Evolutionary conservation across 2,329 filamentous ascomycete species (phyloP).

Genomic region (Verticillium tricorpus): DNA sequence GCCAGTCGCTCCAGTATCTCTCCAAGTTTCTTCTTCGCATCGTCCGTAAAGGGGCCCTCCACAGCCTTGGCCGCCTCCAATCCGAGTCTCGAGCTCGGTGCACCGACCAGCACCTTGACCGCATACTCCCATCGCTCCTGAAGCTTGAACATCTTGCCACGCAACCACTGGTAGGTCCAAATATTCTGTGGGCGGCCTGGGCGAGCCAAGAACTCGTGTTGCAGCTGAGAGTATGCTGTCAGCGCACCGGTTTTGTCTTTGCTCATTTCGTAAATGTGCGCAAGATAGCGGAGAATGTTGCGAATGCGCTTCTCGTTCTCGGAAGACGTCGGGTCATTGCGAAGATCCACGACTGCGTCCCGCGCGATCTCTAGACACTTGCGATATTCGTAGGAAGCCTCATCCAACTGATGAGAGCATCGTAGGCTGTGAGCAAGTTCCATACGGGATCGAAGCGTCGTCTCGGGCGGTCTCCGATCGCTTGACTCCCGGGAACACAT

Average conservation of each 20-base stretch:
- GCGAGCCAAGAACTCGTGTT: slow-evolving; percentile 9
- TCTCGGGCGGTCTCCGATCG: slow-evolving; percentile 8
- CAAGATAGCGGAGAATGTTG: slow-evolving; percentile 12
- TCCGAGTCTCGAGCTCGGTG: slow-evolving; percentile 8
- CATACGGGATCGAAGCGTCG: slow-evolving; percentile 9
- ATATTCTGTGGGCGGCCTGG: slow-evolving; percentile 9
- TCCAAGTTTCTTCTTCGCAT: background rate
- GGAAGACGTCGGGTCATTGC: background rate
- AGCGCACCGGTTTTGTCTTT: slow-evolving; percentile 7
- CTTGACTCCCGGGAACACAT: slow-evolving; percentile 10
- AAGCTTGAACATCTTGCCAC: slow-evolving; percentile 13
- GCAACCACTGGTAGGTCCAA: slow-evolving; percentile 10
- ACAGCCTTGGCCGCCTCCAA: background rate
- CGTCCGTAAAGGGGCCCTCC: background rate
- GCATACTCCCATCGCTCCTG: slow-evolving; percentile 11
- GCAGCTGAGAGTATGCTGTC: slow-evolving; percentile 12
- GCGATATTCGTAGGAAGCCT: slow-evolving; percentile 13
- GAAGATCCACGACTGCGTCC: slow-evolving; percentile 5
- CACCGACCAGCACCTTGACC: slow-evolving; percentile 9
- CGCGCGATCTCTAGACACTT: slow-evolving; percentile 13
- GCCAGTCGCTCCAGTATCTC: background rate
- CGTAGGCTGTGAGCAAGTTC: slow-evolving; percentile 12
- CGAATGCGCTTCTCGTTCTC: slow-evolving; percentile 9
- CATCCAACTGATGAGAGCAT: slow-evolving; percentile 6
- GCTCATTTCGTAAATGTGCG: slow-evolving; percentile 11